A percentile compares a stretch with the other conserved stretches of the same genome.
These are phyloP conservation scores for Nicotiana sylvestris DNA, from an alignment of 257 asterid genomes.

Conservation along the genomic window DNA sequence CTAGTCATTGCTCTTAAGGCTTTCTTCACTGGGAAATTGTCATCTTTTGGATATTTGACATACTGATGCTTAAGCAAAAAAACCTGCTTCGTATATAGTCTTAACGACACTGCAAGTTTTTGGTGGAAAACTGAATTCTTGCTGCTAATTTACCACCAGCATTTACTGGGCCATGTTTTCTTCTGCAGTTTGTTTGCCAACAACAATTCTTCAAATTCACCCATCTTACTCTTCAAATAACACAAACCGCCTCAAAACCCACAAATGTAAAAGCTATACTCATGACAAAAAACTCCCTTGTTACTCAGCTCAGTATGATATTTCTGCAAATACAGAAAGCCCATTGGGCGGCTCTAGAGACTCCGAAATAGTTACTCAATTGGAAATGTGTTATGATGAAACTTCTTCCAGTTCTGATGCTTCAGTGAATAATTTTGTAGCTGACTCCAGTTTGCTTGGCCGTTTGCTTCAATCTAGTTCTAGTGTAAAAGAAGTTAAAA, in stretches of 20 bases:
- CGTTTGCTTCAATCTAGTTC: constrained; percentile 55
- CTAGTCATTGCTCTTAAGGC: not conserved
- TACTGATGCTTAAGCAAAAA: not conserved
- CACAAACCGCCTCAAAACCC: constrained; percentile 11
- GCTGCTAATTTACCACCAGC: not conserved
- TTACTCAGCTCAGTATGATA: not conserved
- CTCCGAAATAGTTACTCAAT: not conserved
- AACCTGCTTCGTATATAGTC: not conserved
- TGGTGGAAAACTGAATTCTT: not conserved
- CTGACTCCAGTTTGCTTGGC: constrained; percentile 34
- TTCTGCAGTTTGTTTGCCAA: constrained; percentile 26
- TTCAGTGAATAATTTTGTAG: constrained; percentile 13
- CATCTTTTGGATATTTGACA: not conserved
- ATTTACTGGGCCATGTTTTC: constrained; percentile 44
- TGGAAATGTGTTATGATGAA: not conserved
- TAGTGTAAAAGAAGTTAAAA: constrained; percentile 33
- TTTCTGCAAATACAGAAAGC: not conserved
- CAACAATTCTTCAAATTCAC: constrained; percentile 23
- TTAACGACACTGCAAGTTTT: not conserved
- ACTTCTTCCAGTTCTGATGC: not conserved
- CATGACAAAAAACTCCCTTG: constrained; percentile 9
- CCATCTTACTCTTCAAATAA: constrained; percentile 10
- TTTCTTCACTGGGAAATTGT: not conserved
- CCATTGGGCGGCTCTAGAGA: not conserved
- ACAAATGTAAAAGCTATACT: constrained; percentile 8